Evolutionary conservation across 1,139 yeast genomes (phyloP).

Genomic region (Casaregolazyma lundiana): DNA sequence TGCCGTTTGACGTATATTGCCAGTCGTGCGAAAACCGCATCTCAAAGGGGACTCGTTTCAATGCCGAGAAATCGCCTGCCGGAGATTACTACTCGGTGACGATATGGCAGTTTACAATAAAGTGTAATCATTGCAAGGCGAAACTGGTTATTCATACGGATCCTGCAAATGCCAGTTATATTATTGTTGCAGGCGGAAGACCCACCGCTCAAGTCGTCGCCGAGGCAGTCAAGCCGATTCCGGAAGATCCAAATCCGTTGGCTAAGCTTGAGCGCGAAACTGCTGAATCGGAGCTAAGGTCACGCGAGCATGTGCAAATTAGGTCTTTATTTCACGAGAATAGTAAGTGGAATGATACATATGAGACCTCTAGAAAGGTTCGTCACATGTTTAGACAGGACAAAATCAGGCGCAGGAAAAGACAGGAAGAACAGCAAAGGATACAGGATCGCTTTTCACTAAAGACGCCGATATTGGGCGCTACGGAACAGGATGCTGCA

Average conservation of each 20-base stretch:
- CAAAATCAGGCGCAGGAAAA: slow-evolving; percentile 11
- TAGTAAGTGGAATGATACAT: slow-evolving; percentile 18
- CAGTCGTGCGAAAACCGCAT: slow-evolving; percentile 25
- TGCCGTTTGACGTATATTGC: slow-evolving; percentile 32
- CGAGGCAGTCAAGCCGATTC: slow-evolving; percentile 20
- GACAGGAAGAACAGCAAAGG: slow-evolving; percentile 15
- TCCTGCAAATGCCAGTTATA: slow-evolving; percentile 32
- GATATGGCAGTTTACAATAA: slow-evolving; percentile 30
- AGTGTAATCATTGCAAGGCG: slow-evolving; percentile 29
- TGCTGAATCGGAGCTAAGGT: slow-evolving; percentile 9
- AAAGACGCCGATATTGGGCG: slow-evolving; percentile 16
- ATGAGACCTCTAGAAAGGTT: slow-evolving; percentile 21
- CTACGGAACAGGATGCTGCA: slow-evolving; percentile 10
- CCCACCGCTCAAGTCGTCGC: slow-evolving; percentile 21
- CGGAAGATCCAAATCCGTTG: slow-evolving; percentile 18
- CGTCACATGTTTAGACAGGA: slow-evolving; percentile 20
- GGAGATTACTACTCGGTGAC: slow-evolving; percentile 32
- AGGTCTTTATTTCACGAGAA: slow-evolving; percentile 15
- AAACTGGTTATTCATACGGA: slow-evolving; percentile 31
- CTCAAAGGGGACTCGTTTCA: slow-evolving; percentile 33
- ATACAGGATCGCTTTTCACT: slow-evolving; percentile 19
- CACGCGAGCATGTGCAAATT: slow-evolving; percentile 15
- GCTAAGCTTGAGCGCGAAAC: slow-evolving; percentile 19
- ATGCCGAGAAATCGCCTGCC: slow-evolving; percentile 31
- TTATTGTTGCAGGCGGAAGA: slow-evolving; percentile 27